Base-by-base conservation (phyloP, 108 stramenopile genomes). In the Aurantiochytrium sp. region DNA sequence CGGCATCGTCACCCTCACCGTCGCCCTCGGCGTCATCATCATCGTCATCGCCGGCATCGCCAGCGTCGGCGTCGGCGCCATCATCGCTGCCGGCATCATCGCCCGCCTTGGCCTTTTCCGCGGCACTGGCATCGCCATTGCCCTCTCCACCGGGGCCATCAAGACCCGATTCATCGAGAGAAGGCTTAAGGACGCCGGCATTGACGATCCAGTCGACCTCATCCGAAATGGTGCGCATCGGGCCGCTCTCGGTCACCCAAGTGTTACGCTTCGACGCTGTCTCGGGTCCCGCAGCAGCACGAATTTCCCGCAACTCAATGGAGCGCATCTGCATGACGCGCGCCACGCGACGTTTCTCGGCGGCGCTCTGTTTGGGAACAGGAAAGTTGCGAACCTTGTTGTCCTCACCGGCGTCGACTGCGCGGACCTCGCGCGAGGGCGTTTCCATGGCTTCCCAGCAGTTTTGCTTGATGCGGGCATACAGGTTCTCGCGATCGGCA, bases 371-470 rank as follows among this genome's bases (percentile, higher is more conserved):
- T 49, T 45, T 58, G 18, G 57, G 21, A 5, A 92, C 28, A 25
- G 92, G 90, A 29, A 89, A 89, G 59, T 89, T 90, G 10, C 43
- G n/a, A 18, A 89, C 64, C 18, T 21, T 19, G 44, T 59, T 21
- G 69, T 47, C 71, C 5, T 16, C 19, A 2, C 19, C 42, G 64
- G 64, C 64, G 64, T 69, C 64, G 0, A 92, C 18, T 6, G 88
- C 88, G n/a, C 87, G 87, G 21, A 91, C 10, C 18, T 18, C 58
- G 18, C 45, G 16, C 42, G 69, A 42, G 6, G 83, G 92, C 8
- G 16, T 42, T 58, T 91, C 60, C 90, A 92, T 91, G 23, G 44
- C 21, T 60, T 90, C 91, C 91, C 91, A 92, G 72, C 83, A 90
- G 59, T 91, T 88, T 16, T 58, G 23, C 29, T 58, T 71, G 25